Evolutionary conservation across 129 eudicot species (phyloP).

Genomic region (Flaveria linearis): DNA sequence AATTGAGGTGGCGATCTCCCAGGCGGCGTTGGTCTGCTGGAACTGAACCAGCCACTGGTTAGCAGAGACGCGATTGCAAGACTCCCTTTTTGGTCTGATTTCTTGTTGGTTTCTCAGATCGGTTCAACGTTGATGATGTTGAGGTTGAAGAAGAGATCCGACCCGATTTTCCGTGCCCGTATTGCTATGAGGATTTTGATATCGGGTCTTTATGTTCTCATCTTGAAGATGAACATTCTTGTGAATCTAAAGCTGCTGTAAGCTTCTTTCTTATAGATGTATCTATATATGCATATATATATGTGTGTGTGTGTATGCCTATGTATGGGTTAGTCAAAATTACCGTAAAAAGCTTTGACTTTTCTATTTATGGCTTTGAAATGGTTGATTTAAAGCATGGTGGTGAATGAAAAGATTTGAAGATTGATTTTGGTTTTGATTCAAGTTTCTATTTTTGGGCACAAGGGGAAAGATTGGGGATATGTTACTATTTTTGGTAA

Average conservation of each 20-base stretch:
- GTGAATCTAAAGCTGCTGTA: constrained; percentile 75
- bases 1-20: too few relatives aligned
- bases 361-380: background rate
- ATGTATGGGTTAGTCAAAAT: constrained; percentile 17
- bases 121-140: constrained; percentile 73
- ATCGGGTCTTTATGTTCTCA: constrained; percentile 73
- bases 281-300: background rate
- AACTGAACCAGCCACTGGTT: too few relatives aligned
- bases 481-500: constrained; percentile 22
- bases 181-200: constrained; percentile 87
- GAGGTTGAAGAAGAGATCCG: constrained; percentile 90
- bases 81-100: constrained; percentile 15
- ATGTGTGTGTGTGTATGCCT: constrained; percentile 11
- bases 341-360: constrained; percentile 26
- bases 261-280: constrained; percentile 32
- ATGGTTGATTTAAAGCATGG: constrained; percentile 20
- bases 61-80: too few relatives aligned
- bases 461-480: constrained; percentile 3
- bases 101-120: constrained; percentile 53
- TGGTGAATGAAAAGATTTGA: constrained; percentile 4
- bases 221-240: constrained; percentile 85
- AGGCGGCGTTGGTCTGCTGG: too few relatives aligned
- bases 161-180: constrained; percentile 88
- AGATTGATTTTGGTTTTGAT: constrained; percentile 17
- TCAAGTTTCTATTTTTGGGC: constrained; percentile 23